Evolutionary conservation across 2,329 filamentous ascomycete species (phyloP), one percentile per base, ranked within the genome.

Genomic region (Ascochyta pisi): DNA sequence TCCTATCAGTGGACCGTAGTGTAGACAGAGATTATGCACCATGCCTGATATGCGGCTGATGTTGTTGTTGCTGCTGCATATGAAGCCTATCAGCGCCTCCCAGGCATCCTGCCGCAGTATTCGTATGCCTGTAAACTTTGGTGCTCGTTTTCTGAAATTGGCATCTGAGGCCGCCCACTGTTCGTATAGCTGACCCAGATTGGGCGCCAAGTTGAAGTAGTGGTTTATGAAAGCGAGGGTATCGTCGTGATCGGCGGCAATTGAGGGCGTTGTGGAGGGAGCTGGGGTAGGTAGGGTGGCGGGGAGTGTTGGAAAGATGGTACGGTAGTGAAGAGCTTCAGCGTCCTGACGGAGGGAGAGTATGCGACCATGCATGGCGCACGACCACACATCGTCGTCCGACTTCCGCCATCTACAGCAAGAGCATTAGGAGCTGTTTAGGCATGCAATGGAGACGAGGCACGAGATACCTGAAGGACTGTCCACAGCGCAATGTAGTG

Each of bases 11-110:
- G 87, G 85, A 0, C 95, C 95, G 68, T 97, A 99, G 69, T 96
- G 84, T 26, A 84, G 75, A 73, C 96, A 99, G 12, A 99, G 81
- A 67, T 96, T 98, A 65, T 96, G 88, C 22, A 94, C 92, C 95
- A 99, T 99, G 76, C 96, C 91, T 5, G 91, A 94, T 73, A 99
- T 99, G 35, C 95, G 86, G 2, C 88, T 84, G 58, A 99, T 99
- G 73, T 99, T 97, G 78, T 99, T 99, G 78, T 99, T 99, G 77
- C 92, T 96, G 77, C 93, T 97, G 82, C 95, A 99, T 62, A 99
- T 99, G 76, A 99, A 99, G 53, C 90, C 89, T 23, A 99, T 82
- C 22, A 99, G 81, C 0, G 95, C 88, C 76, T 99, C 95, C 95
- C 96, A 99, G 1, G 94, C 88, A 79, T 97, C 93, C 78, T 99